Evolutionary conservation across 371 early-diverging fungal genomes (phyloP).

Genomic region (Mucor indicus): DNA sequence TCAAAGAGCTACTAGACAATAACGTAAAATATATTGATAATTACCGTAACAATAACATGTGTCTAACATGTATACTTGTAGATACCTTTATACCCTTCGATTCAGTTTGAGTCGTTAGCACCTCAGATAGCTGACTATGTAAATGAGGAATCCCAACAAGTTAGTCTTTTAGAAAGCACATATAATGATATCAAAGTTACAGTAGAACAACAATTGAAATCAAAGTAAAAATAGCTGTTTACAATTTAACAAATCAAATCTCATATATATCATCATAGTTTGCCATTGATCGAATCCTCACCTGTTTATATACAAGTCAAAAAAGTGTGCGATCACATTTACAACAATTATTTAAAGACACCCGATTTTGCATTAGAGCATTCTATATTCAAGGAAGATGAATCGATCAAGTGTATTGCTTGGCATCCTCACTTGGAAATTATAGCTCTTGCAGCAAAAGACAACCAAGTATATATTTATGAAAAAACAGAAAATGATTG

Average conservation of each 20-base stretch:
- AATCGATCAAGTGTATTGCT: constrained; percentile 27
- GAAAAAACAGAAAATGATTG: constrained; percentile 33
- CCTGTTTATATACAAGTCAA: constrained; percentile 11
- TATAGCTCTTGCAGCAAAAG: constrained; percentile 48
- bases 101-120: constrained; percentile 3
- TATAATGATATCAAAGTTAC: neutral
- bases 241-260: too few species aligned
- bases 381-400: constrained; percentile 1
- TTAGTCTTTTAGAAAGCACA: neutral
- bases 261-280: constrained; percentile 2
- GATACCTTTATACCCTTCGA: constrained; percentile 23
- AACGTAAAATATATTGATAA: neutral
- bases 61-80: neutral
- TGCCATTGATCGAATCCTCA: constrained; percentile 2
- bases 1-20: neutral
- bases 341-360: neutral
- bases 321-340: constrained; percentile 1
- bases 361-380: neutral
- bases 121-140: constrained; percentile 1
- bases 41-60: too few species aligned
- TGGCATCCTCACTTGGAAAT: constrained; percentile 57
- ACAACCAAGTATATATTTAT: constrained; percentile 49
- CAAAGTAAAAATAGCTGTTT: constrained; percentile 8
- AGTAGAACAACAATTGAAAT: constrained; percentile 1
- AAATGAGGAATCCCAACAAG: neutral